Base-by-base conservation (phyloP, 306 rosid species). In the Citrullus mucosospermus region DNA sequence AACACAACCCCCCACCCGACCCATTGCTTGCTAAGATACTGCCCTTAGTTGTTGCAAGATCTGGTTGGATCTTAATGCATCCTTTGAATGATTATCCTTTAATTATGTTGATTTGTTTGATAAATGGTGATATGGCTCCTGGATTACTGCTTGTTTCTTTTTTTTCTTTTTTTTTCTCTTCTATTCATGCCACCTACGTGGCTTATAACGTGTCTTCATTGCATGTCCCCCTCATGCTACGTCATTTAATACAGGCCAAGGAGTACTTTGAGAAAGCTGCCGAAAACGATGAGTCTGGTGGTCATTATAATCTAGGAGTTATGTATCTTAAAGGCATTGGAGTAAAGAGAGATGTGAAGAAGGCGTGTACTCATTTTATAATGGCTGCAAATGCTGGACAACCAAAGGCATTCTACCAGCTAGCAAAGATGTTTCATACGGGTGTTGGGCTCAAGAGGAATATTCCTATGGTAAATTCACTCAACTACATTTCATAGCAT, bases 341-440 rank as follows among this genome's bases (percentile, higher is more conserved):
- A 81, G 98, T 91, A 38, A 92, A 88, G 84, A 90, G 87, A 87
- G 97, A 96, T 81, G 88, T 96, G 83, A 92, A 86, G 84, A 44
- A 78, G 78, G 99, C 99, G 2, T 89, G 93, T 60, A 78, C 87
- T 50, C 85, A 11, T 80, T 90, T 96, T 78, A 83, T 96, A 28
- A 36, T 60, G 68, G 98, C 99, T 76, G 99, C 99, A 51, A 92
- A 92, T 83, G 85, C 82, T 14, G 99, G 98, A 78, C 99, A 96
- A 83, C 97, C 99, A 18, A 96, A 92, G 86, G 98, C 98, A 81
- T 96, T 96, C 87, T 96, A 89, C 86, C 99, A 96, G 93, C 92
- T 96, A 17, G 99, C 97, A 46, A 96, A 91, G 91, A 92, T 92
- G 97, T 96, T 96, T 77, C 99, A 96, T 84, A 83, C 90, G 38